A percentile compares a stretch with the other conserved stretches of the same genome.
phyloP scores from a whole-genome alignment of 805 yeast genomes.

The Saturnispora sekii region DNA sequence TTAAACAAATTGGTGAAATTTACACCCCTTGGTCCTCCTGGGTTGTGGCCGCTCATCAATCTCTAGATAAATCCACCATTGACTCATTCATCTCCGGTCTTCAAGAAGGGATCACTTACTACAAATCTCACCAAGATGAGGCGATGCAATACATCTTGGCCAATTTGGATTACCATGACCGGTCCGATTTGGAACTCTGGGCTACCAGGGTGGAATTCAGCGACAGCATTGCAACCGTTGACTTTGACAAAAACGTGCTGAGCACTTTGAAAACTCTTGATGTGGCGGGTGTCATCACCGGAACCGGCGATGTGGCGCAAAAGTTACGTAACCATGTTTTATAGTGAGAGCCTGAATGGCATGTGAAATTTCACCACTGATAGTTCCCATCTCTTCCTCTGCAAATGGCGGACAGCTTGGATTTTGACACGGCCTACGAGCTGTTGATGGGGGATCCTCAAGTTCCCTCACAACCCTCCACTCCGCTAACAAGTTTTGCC shows the following conservation, averaged over 20 bases:
- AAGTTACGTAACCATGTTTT: conserved; percentile 3
- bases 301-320: conserved; percentile 1
- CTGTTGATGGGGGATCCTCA: conserved; percentile 21
- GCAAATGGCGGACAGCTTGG: conserved; percentile 18
- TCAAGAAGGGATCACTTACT: conserved; percentile 60
- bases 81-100: conserved; percentile 41
- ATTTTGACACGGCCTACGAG: conserved; percentile 31
- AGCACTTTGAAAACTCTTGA: conserved; percentile 50
- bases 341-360: background rate
- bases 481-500: background rate
- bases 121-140: conserved; percentile 49
- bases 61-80: conserved; percentile 26
- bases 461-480: background rate
- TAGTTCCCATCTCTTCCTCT: background rate
- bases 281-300: conserved; percentile 50
- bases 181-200: conserved; percentile 75
- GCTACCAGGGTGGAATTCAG: conserved; percentile 62
- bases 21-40: conserved; percentile 97
- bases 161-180: conserved; percentile 60
- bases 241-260: conserved; percentile 40
- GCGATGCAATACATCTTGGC: conserved; percentile 54
- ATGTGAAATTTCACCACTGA: background rate
- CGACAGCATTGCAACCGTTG: conserved; percentile 35
- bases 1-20: conserved; percentile 76
- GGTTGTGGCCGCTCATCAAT: conserved; percentile 55